Conservation (phyloP, 345 rosid species). For the Geranium brycei region DNA sequence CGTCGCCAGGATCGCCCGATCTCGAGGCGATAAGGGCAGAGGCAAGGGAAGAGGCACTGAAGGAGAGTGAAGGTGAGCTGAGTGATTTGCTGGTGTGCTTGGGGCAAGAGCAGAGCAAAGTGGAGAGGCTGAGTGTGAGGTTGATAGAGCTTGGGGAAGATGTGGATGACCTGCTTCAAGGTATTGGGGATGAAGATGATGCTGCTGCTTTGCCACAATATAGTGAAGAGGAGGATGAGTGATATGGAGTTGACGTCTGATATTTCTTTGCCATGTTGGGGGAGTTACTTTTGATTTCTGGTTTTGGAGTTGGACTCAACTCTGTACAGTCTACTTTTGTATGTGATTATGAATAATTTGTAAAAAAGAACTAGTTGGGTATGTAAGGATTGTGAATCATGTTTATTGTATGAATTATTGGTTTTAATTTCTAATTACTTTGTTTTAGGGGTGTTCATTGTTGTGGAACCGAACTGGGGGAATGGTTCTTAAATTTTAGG, state of each 20-base stretch:
- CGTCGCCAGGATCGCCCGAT: slow-evolving; percentile 21
- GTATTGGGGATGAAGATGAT: slow-evolving; percentile 82
- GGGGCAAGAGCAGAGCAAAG: slow-evolving; percentile 95
- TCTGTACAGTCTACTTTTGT: no score
- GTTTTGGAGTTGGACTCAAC: no score
- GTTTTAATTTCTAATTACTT: no score
- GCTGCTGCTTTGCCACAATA: slow-evolving; percentile 54
- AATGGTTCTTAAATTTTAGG: no score
- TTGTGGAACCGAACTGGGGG: no score
- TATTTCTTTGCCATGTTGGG: no score
- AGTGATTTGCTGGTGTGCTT: slow-evolving; percentile 92
- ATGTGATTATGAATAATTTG: no score
- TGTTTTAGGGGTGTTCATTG: no score
- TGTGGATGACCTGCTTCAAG: slow-evolving; percentile 71
- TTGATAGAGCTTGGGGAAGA: slow-evolving; percentile 78
- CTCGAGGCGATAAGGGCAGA: slow-evolving; percentile 59
- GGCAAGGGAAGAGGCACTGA: slow-evolving; percentile 91
- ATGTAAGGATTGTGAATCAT: no score
- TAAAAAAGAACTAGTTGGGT: no score
- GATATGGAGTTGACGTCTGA: slow-evolving; percentile 2
- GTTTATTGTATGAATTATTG: no score
- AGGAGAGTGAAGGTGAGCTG: slow-evolving; percentile 87
- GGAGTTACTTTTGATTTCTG: no score
- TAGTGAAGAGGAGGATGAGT: slow-evolving; percentile 41
- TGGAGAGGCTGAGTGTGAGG: slow-evolving; percentile 64